A percentile compares a stretch with the other conserved stretches of the same genome.
phyloP scores from a whole-genome alignment of 1,284 basidiomycete species.

The Peniophora sp. region DNA sequence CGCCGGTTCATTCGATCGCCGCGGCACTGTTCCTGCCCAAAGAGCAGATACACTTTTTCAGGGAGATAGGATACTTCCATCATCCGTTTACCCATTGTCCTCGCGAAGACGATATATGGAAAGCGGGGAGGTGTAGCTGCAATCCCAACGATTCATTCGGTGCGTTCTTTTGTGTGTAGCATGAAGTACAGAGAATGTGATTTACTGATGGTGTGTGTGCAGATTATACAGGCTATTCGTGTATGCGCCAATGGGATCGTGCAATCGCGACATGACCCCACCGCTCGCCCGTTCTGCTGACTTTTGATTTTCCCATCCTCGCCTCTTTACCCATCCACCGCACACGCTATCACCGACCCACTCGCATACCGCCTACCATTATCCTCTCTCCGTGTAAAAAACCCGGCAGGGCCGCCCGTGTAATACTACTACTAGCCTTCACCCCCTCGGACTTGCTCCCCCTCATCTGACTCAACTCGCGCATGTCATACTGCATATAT shows the following conservation, averaged over 20 bases:
- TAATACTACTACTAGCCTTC: too few species aligned
- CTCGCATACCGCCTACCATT: too few species aligned
- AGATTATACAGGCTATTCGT: constrained; percentile 46
- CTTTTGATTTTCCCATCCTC: too few species aligned
- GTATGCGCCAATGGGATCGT: constrained; percentile 38
- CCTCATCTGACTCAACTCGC: too few species aligned
- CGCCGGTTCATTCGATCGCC: constrained; percentile 73
- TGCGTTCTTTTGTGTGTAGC: constrained; percentile 17
- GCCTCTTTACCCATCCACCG: too few species aligned
- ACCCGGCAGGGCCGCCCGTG: too few species aligned
- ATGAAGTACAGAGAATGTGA: background rate
- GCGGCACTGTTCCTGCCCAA: constrained; percentile 56
- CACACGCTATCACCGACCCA: too few species aligned
- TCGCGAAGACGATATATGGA: constrained; percentile 29
- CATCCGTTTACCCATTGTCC: constrained; percentile 46
- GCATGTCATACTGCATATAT: too few species aligned
- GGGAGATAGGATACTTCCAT: constrained; percentile 54
- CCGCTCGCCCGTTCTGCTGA: too few species aligned
- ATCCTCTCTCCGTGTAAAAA: too few species aligned
- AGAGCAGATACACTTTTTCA: constrained; percentile 64
- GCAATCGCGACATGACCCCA: background rate
- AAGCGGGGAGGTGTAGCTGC: constrained; percentile 37
- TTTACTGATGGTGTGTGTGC: background rate
- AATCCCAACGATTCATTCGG: constrained; percentile 33
- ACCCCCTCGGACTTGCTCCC: too few species aligned